Conservation (phyloP, 352 stramenopile genomes). For the Pythium biforme region DNA sequence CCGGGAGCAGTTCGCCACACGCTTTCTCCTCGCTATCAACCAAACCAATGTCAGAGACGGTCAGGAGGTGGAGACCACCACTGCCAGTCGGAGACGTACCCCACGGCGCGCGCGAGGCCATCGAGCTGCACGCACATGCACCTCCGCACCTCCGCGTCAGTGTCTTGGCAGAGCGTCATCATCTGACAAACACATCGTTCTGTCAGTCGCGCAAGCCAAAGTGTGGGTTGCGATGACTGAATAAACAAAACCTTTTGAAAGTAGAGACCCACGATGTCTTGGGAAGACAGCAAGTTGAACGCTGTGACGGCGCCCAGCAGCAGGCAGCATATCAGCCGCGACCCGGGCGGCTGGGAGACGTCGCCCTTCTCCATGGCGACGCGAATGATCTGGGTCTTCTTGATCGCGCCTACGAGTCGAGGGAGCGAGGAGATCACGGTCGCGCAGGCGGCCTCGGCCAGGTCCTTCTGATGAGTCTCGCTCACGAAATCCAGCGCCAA, state of each 20-base stretch:
- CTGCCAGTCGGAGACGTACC: conserved; percentile 30
- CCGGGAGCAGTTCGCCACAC: conserved; percentile 59
- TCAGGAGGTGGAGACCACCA: neutral
- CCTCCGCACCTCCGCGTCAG: conserved; percentile 74
- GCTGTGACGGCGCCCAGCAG: conserved; percentile 72
- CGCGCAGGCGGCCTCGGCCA: conserved; percentile 62
- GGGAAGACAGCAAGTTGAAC: conserved; percentile 56
- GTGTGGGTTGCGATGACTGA: too few species aligned
- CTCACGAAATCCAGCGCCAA: conserved; percentile 68
- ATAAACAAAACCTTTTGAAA: conserved; percentile 63
- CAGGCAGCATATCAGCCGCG: conserved; percentile 76
- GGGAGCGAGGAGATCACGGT: conserved; percentile 56
- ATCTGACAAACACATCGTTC: conserved; percentile 39
- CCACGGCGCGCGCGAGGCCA: conserved; percentile 60
- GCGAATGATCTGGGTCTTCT: conserved; percentile 85
- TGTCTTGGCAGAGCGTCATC: conserved; percentile 84
- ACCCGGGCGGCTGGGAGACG: conserved; percentile 72
- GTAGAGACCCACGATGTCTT: conserved; percentile 80
- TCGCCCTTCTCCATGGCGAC: conserved; percentile 84
- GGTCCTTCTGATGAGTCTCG: conserved; percentile 80
- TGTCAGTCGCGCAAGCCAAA: too few species aligned
- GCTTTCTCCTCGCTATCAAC: conserved; percentile 56
- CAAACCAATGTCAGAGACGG: neutral
- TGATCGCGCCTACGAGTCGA: conserved; percentile 52
- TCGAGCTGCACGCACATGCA: conserved; percentile 87